Conservation (phyloP, 1,284 basidiomycete genomes). For the Blastosporella zonata region DNA sequence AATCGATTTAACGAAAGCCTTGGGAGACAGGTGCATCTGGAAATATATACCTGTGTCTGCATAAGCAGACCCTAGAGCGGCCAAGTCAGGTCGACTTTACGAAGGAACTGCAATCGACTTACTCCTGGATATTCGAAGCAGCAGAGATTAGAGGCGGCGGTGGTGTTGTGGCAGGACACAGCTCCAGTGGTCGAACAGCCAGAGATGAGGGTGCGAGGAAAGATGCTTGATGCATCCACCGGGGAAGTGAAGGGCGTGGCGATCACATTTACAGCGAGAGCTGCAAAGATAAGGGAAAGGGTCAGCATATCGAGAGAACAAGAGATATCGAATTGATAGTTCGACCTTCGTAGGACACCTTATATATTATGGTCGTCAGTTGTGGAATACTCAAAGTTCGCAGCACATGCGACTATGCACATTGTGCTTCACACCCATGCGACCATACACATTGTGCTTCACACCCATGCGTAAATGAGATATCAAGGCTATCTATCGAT, state of each 20-base stretch:
- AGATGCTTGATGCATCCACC: slow-evolving; percentile 21
- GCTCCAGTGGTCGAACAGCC: slow-evolving; percentile 41
- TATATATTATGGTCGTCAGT: background rate
- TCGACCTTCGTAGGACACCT: background rate
- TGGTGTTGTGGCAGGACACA: slow-evolving; percentile 45
- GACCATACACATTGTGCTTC: slow-evolving; percentile 1
- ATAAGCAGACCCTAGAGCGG: slow-evolving; percentile 51
- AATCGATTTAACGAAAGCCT: background rate
- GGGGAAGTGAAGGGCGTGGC: slow-evolving; percentile 15
- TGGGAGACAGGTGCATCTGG: background rate
- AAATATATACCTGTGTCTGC: slow-evolving; percentile 52
- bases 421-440: slow-evolving; percentile 3
- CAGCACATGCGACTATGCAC: slow-evolving; percentile 2
- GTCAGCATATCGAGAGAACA: slow-evolving; percentile 10
- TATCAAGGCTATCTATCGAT: slow-evolving; percentile 4
- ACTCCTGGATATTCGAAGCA: slow-evolving; percentile 55
- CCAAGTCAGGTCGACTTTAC: background rate
- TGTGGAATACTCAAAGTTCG: background rate
- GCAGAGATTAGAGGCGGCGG: slow-evolving; percentile 39
- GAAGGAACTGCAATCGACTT: slow-evolving; percentile 14
- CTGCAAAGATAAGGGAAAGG: slow-evolving; percentile 4
- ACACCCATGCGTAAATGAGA: background rate
- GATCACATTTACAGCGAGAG: slow-evolving; percentile 7
- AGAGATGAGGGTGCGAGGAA: slow-evolving; percentile 27
- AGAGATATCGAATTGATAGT: background rate